Percentiles rank a stretch among this genome's conserved stretches.
phyloP scores from a whole-genome alignment of 208 protist genomes.

The Acanthamoeba castellanii region DNA sequence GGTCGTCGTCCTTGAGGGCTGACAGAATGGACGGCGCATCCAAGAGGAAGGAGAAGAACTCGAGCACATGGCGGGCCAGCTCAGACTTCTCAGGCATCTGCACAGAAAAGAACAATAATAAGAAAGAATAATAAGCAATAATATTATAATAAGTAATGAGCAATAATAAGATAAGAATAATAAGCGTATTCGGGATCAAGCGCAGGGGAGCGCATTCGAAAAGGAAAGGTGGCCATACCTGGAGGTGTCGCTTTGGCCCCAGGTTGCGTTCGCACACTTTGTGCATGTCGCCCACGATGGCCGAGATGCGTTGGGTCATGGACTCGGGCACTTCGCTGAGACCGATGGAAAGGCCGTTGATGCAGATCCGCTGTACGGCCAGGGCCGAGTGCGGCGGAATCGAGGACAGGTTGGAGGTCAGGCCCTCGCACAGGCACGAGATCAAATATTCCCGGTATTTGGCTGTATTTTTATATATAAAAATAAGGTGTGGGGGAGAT shows the following conservation, averaged over 20 bases:
- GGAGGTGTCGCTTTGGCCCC: neutral
- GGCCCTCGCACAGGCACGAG: conserved; percentile 20
- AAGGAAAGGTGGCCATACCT: neutral
- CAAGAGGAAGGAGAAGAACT: conserved; percentile 39
- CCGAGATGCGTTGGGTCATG: conserved; percentile 32
- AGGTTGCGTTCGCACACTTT: conserved; percentile 14
- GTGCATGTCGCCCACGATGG: conserved; percentile 32
- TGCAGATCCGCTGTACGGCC: conserved; percentile 29
- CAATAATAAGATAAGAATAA: neutral
- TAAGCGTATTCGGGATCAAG: too few relatives aligned
- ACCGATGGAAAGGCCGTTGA: conserved; percentile 12
- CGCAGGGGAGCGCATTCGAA: neutral
- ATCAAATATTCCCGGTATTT: conserved; percentile 28
- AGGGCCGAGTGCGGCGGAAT: neutral
- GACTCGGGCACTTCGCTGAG: conserved; percentile 48
- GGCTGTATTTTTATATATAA: neutral
- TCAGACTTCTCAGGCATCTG: conserved; percentile 34
- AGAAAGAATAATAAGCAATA: neutral
- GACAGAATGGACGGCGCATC: neutral
- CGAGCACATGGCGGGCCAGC: conserved; percentile 49
- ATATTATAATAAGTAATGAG: too few relatives aligned
- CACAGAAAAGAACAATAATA: neutral
- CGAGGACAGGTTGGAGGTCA: neutral
- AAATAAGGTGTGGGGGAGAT: neutral
- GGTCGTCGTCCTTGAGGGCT: conserved; percentile 58